phyloP scores from a whole-genome alignment of 2,329 filamentous ascomycete species.

The Grosmannia clavigera region DNA sequence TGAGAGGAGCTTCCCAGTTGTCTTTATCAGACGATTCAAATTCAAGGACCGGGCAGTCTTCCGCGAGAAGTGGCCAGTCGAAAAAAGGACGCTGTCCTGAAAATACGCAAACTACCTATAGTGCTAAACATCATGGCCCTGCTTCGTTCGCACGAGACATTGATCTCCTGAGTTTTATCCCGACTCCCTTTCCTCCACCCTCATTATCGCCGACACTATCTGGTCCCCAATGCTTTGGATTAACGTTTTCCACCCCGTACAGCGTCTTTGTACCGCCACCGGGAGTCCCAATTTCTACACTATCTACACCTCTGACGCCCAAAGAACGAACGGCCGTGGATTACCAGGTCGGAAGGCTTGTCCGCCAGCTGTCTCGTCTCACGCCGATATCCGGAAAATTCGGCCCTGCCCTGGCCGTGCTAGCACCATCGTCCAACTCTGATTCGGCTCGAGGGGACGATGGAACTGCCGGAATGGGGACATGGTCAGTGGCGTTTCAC shows the following conservation, averaged over 20 bases:
- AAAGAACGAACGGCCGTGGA: conserved; percentile 27
- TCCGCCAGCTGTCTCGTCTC: conserved; percentile 30
- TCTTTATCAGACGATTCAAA: neutral
- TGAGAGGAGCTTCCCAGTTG: conserved; percentile 15
- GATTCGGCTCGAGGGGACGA: neutral
- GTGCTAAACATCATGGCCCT: neutral
- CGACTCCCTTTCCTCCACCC: conserved; percentile 8
- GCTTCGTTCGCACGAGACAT: neutral
- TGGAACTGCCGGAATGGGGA: conserved; percentile 13
- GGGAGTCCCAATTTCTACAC: conserved; percentile 26
- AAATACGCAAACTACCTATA: neutral
- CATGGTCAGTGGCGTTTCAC: conserved; percentile 46
- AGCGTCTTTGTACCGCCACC: conserved; percentile 27
- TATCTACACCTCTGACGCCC: conserved; percentile 20
- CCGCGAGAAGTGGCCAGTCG: neutral
- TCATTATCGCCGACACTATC: neutral
- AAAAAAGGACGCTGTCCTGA: neutral
- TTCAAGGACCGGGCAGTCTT: neutral
- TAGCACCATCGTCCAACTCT: conserved; percentile 11
- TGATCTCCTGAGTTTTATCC: neutral
- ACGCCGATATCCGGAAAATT: conserved; percentile 35
- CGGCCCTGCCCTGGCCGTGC: conserved; percentile 28
- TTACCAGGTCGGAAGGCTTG: conserved; percentile 33
- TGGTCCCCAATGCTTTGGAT: neutral
- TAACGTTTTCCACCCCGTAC: conserved; percentile 15